phyloP scores from a whole-genome alignment of 768 basidiomycete species.

The Calocybe cyanea region DNA sequence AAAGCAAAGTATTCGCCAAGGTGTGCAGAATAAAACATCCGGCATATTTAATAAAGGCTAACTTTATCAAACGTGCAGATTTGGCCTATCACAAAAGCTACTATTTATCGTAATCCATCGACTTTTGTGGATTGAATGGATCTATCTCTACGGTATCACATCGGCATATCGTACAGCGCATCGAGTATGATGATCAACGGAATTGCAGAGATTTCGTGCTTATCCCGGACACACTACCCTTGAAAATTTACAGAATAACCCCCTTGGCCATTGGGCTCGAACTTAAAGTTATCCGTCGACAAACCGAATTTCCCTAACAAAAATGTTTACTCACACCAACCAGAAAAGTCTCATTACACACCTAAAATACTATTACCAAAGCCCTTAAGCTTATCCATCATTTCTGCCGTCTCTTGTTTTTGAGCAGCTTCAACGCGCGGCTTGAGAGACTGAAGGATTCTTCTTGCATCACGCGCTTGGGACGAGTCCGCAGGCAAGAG shows the following conservation, averaged over 20 bases:
- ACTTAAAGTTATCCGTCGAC: conserved; percentile 96
- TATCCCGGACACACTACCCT: no score
- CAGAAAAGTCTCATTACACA: conserved; percentile 23
- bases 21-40: conserved; percentile 30
- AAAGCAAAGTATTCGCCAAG: conserved; percentile 61
- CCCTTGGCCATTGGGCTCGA: conserved; percentile 91
- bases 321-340: background rate
- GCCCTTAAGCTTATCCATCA: conserved; percentile 89
- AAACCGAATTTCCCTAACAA: conserved; percentile 83
- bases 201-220: no score
- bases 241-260: conserved; percentile 92
- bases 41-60: background rate
- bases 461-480: conserved; percentile 43
- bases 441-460: conserved; percentile 52
- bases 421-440: conserved; percentile 72
- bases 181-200: no score
- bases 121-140: conserved; percentile 38
- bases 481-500: conserved; percentile 56
- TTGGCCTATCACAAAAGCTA: conserved; percentile 37
- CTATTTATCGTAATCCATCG: conserved; percentile 39
- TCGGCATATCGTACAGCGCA: no score
- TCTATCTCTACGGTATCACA: no score
- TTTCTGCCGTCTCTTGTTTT: conserved; percentile 85
- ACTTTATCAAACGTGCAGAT: conserved; percentile 29
- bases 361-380: conserved; percentile 90